Conservation (phyloP, 768 basidiomycete species). For the Leucocoprinus leucothites region DNA sequence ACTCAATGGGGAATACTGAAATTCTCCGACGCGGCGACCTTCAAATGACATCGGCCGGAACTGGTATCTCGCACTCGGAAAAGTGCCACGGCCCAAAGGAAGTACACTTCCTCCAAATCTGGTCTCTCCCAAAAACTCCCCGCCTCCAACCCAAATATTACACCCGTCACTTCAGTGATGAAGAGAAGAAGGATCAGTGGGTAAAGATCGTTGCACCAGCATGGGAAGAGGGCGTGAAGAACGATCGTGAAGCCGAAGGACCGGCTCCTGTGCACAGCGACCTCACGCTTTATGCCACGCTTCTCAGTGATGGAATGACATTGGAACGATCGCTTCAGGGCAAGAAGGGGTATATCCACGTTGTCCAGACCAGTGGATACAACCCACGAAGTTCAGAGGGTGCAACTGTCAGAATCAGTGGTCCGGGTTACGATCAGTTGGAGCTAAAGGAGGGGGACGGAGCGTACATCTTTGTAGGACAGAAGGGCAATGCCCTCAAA, state of each 20-base stretch:
- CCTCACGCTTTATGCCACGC: conserved; percentile 69
- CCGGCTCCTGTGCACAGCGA: conserved; percentile 79
- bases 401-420: conserved; percentile 49
- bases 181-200: conserved; percentile 74
- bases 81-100: conserved; percentile 38
- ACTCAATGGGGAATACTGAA: conserved; percentile 91
- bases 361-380: conserved; percentile 84
- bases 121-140: conserved; percentile 39
- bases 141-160: conserved; percentile 76
- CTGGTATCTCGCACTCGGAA: conserved; percentile 83
- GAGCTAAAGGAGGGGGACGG: conserved; percentile 86
- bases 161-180: conserved; percentile 83
- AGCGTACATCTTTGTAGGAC: conserved; percentile 60
- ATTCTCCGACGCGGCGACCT: conserved; percentile 85
- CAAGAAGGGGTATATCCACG: conserved; percentile 77
- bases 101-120: conserved; percentile 55
- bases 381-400: conserved; percentile 56
- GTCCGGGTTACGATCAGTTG: conserved; percentile 35
- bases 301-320: conserved; percentile 57
- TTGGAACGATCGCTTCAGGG: conserved; percentile 51
- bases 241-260: conserved; percentile 62
- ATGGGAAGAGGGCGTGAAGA: conserved; percentile 48
- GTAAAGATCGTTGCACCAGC: conserved; percentile 76
- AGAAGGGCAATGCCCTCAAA: conserved; percentile 34
- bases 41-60: conserved; percentile 91